These are phyloP conservation scores for Mycena pura DNA, from an alignment of 768 basidiomycete species.

Conservation along the genomic window DNA sequence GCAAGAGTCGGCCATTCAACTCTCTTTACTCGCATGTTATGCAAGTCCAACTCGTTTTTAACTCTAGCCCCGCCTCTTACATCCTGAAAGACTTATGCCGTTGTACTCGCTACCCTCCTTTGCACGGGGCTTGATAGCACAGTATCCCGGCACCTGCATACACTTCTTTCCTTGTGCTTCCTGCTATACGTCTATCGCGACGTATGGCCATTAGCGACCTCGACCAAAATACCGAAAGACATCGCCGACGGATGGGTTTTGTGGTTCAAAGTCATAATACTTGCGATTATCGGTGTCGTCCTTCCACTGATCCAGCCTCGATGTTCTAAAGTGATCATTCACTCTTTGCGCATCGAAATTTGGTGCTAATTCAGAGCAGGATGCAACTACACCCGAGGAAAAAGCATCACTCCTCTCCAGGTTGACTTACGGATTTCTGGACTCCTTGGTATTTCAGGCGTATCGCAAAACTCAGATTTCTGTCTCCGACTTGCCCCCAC, in stretches of 20 bases:
- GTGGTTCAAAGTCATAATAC: background rate
- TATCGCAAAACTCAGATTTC: conserved; percentile 25
- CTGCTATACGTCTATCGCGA: background rate
- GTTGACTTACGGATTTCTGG: conserved; percentile 44
- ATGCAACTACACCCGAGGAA: conserved; percentile 41
- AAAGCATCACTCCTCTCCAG: conserved; percentile 42
- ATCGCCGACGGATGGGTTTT: background rate
- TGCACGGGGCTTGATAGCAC: background rate
- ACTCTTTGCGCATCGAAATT: background rate
- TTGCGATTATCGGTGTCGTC: background rate
- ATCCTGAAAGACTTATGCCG: background rate
- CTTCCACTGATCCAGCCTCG: background rate
- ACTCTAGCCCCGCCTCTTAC: background rate
- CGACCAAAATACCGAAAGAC: background rate
- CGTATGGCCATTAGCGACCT: background rate
- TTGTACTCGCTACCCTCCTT: background rate
- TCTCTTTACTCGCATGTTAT: background rate
- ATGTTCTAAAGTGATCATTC: background rate
- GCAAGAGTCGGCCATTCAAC: background rate
- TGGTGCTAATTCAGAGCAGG: background rate
- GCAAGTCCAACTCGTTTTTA: background rate
- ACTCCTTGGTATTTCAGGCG: conserved; percentile 30
- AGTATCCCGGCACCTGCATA: background rate
- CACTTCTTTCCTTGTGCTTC: background rate
- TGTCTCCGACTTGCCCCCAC: conserved; percentile 1